phyloP scores from a whole-genome alignment of 192 early-diverging fungal species.

The Blastocladiella britannica region DNA sequence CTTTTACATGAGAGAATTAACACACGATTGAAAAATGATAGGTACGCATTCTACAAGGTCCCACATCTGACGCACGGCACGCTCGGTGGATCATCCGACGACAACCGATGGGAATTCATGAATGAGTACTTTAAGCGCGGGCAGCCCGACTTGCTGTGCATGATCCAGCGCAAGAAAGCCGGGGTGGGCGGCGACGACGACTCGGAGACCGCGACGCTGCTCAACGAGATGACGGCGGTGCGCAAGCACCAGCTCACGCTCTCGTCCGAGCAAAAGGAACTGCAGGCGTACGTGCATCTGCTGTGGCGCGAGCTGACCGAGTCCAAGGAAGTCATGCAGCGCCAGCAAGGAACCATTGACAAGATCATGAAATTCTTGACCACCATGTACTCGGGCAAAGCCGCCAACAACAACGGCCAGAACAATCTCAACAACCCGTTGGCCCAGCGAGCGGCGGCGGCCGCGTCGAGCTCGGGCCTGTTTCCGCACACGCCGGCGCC shows the following conservation, averaged over 20 bases:
- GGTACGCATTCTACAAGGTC: too few relatives aligned
- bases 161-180: constrained; percentile 70
- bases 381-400: constrained; percentile 49
- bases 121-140: constrained; percentile 76
- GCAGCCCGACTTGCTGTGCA: constrained; percentile 69
- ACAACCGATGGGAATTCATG: constrained; percentile 87
- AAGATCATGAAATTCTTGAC: constrained; percentile 84
- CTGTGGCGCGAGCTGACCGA: constrained; percentile 67
- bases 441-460: background rate
- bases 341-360: constrained; percentile 80
- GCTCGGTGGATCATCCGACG: too few relatives aligned
- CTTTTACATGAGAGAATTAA: too few relatives aligned
- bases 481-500: background rate
- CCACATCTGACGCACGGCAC: too few relatives aligned
- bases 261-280: constrained; percentile 57
- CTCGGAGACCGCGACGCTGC: background rate
- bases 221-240: constrained; percentile 66
- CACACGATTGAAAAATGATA: too few relatives aligned
- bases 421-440: background rate
- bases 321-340: constrained; percentile 53
- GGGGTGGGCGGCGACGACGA: constrained; percentile 4
- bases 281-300: constrained; percentile 71
- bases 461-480: background rate
- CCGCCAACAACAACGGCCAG: too few relatives aligned
- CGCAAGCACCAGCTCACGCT: constrained; percentile 80